Evolutionary conservation across 192 early-diverging fungal genomes (phyloP), one percentile per base, ranked within the genome.

Genomic region (Backusella psychrophila): DNA sequence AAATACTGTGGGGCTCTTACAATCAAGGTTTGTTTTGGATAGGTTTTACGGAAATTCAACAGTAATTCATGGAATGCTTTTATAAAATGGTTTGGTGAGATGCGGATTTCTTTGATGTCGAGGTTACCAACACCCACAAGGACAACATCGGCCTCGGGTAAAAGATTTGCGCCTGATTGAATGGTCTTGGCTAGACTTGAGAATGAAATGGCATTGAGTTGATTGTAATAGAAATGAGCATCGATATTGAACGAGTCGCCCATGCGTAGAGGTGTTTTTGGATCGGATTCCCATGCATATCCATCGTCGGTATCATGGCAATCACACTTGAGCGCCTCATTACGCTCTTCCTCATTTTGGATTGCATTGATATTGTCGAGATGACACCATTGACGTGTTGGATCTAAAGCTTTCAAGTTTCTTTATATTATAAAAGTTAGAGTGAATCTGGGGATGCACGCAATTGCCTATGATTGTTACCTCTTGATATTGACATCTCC

Each of bases 401-500:
- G 52, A 63, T 26, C 33, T 39, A 81, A 70, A 0, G 75, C 65
- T 67, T 77, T 77, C 15, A 81, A 38, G 42, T 81, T 81, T 52
- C 80, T 77, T 29, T 33, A 9, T 12, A 3, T n/a, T 33, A 3
- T 33, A 33, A 3, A 33, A 33, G 3, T 63, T 63, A 31, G 12
- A 17, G 12, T 4, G 0, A 44, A 44, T 38, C 3, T 39, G 38
- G 38, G 6, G 38, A 39, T 39, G 11, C 9, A 41, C 39, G 7
- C 11, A 0, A 11, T 41, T 11, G 33, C 12, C 36, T 41, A 19
- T 41, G 11, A 1, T 69, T 15, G 17, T 74, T 75, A 79, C 78
- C 78, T 79, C 39, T 70, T 71, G 8, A 78, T 59, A 68, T 81
- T 77, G 6, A 67, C 72, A 33, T 81, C 80, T 26, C 73, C 80